Base-by-base conservation (phyloP, 352 stramenopile species). In the Phytophthora macrochlamydospora region DNA sequence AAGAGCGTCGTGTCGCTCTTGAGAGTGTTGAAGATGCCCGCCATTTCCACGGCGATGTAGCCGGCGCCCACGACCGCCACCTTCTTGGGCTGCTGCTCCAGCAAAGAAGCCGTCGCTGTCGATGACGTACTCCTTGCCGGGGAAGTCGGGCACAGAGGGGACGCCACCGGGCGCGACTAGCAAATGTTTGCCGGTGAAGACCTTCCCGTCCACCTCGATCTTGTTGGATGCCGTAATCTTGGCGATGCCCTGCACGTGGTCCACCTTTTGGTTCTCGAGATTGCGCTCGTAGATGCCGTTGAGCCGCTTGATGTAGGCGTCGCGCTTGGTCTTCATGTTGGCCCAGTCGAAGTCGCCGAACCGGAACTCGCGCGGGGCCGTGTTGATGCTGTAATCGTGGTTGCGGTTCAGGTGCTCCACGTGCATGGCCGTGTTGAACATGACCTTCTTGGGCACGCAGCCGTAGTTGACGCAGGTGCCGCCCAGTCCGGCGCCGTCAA, bases 361-460 rank as follows among this genome's bases (percentile, higher is more conserved):
- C 53, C 73, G 59, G 60, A 85, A 95, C 51, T 79, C 63, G 37
- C 67, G 59, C 6, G 31, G 6, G 4, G 71, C 62, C 46, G 81
- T 81, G 30, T 65, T 69, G 72, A 93, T 93, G 55, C 78, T 83
- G 73, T 94, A 96, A 67, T 91, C 83, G 38, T 66, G 59, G 46
- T 80, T 79, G 51, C 82, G 80, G 40, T 76, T 49, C 44, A 94
- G 65, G 59, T 88, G 79, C 66, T 98, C 92, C 37, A 89, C 85
- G 71, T 98, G 81, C 14, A 75, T 66, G 35, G 92, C 85, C 4
- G 91, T 78, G 74, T 98, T 97, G 59, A 92, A 99, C 96, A 99
- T 99, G 53, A 99, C 83, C 79, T 99, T 99, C 83, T 99, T 99
- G 14, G 97, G 97, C 52, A 99, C 97, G 85, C 97, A 99, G 61